These are phyloP conservation scores for Simplicillium aogashimaense DNA, from an alignment of 2,329 filamentous ascomycete genomes.

Conservation along the genomic window DNA sequence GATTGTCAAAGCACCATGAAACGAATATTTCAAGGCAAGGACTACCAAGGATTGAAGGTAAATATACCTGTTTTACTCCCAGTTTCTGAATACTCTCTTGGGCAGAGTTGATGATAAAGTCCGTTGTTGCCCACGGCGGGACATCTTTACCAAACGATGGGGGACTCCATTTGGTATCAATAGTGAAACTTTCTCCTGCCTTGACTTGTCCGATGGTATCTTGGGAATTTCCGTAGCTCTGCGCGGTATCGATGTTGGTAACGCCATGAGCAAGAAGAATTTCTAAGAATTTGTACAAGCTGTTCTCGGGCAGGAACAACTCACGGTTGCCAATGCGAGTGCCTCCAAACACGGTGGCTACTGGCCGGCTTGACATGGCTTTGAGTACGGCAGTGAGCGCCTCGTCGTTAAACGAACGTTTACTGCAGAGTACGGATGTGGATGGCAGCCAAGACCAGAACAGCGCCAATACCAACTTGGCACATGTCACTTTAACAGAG, in stretches of 20 bases:
- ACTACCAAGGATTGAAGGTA: neutral
- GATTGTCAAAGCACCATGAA: too few species aligned
- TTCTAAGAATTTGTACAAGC: constrained; percentile 3
- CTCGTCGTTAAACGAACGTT: too few species aligned
- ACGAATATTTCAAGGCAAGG: neutral
- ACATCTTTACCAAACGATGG: constrained; percentile 5
- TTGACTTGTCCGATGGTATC: constrained; percentile 5
- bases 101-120: constrained; percentile 6
- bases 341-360: constrained; percentile 7
- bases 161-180: constrained; percentile 11
- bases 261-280: constrained; percentile 5
- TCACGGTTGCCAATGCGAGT: constrained; percentile 9
- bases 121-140: constrained; percentile 6
- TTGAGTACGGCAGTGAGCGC: too few species aligned
- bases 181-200: constrained; percentile 7
- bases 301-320: constrained; percentile 6
- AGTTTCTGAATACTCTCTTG: constrained; percentile 7
- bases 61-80: constrained; percentile 4
- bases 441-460: too few species aligned
- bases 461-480: too few species aligned
- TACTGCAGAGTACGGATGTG: too few species aligned
- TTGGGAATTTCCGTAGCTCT: constrained; percentile 9
- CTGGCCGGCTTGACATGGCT: constrained; percentile 1
- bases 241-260: constrained; percentile 9
- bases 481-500: too few species aligned